phyloP scores from a whole-genome alignment of 768 basidiomycete genomes.

The Auricularia sp. region DNA sequence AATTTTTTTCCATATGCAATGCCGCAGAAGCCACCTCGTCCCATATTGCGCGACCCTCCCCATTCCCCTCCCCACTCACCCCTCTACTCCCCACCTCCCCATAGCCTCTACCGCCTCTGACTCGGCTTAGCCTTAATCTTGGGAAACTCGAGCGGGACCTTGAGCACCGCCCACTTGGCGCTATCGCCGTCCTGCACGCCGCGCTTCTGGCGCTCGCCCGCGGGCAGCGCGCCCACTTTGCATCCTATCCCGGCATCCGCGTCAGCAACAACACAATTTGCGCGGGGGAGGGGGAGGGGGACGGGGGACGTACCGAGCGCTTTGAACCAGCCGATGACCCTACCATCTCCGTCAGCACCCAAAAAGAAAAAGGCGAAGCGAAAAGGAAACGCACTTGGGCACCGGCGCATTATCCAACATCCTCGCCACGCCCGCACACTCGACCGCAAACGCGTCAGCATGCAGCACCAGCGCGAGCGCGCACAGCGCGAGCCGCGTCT shows the following conservation, averaged over 20 bases:
- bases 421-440: constrained; percentile 54
- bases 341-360: constrained; percentile 1
- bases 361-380: too few species aligned
- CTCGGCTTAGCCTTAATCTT: background rate
- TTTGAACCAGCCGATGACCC: background rate
- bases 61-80: too few species aligned
- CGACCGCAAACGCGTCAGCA: constrained; percentile 67
- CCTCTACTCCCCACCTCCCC: too few species aligned
- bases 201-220: constrained; percentile 56
- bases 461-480: constrained; percentile 75
- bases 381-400: constrained; percentile 46
- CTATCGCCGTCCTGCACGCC: constrained; percentile 57
- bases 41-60: too few species aligned
- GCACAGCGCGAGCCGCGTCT: constrained; percentile 64
- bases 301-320: background rate
- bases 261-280: too few species aligned
- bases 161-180: constrained; percentile 63
- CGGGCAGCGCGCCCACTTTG: constrained; percentile 46
- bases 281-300: too few species aligned
- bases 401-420: constrained; percentile 57
- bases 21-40: too few species aligned
- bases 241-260: constrained; percentile 39
- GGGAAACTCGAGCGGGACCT: constrained; percentile 60
- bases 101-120: constrained; percentile 28
- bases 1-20: too few species aligned